Base-by-base conservation (phyloP, 805 yeast genomes). In the Kluyveromyces dobzhanskii region DNA sequence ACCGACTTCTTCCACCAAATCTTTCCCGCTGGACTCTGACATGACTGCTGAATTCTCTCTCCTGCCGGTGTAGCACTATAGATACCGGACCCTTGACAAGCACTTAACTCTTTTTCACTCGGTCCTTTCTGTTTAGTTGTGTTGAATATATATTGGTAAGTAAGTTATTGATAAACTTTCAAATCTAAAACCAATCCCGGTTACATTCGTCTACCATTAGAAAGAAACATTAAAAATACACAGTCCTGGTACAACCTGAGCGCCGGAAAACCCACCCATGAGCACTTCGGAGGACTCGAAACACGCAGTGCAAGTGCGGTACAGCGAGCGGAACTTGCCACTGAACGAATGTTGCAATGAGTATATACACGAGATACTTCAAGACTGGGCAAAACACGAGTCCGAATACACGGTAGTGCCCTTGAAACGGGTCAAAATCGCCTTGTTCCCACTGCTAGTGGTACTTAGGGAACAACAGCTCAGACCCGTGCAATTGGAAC, bases 401-500 rank as follows among this genome's bases (percentile, higher is more conserved):
- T 30, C 44, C 3, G 44, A 40, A 4, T 44, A 50, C 30, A 48
- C 53, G 26, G 49, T 44, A 19, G 55, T 51, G 2, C 41, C 72
- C 10, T 43, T 72, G 1, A 41, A 48, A 2, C 78, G 76, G 29
- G 75, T 81, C 2, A 71, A 71, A 48, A 59, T 51, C 37, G 61
- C 71, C 44, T 49, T 79, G 19, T 64, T 71, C 29, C 79, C 81
- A 3, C 50, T 73, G 30, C 53, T 85, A 28, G 74, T 76, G 3
- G 62, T 66, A 43, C 64, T 86, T 16, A 65, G 85, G 4, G 64
- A 69, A 21, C 48, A 55, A 7, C 49, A 54, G 1, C 45, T 78
- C 1, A 54, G 60, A 1, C 19, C 37, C 1, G 73, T 73, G 27
- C 54, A 69, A 51, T 56, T 76, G 30, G 70, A 71, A 0, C 71